phyloP scores from a whole-genome alignment of 306 rosid species.

The Cicer cuneatum region DNA sequence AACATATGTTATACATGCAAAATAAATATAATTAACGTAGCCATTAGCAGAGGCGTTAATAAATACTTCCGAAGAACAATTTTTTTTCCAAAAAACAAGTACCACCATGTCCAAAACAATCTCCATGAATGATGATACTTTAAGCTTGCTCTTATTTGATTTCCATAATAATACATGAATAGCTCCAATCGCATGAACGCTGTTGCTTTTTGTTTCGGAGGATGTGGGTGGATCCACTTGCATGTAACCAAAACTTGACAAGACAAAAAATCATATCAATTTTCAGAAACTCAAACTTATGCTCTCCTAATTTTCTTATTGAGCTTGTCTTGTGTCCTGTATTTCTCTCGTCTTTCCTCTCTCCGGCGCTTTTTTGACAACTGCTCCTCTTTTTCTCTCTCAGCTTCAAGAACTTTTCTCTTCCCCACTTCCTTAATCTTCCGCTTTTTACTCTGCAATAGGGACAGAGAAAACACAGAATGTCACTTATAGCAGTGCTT shows the following conservation, averaged over 20 bases:
- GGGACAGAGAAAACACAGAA: slow-evolving; percentile 10
- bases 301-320: slow-evolving; percentile 69
- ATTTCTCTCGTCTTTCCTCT: slow-evolving; percentile 82
- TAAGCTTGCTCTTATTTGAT: slow-evolving; percentile 11
- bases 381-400: slow-evolving; percentile 73
- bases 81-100: not conserved
- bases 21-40: not conserved
- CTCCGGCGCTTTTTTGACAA: slow-evolving; percentile 74
- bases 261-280: slow-evolving; percentile 3
- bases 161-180: not conserved
- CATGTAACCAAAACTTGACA: slow-evolving; percentile 3
- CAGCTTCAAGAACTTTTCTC: slow-evolving; percentile 63
- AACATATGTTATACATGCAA: not conserved
- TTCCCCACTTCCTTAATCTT: slow-evolving; percentile 72
- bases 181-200: slow-evolving; percentile 1
- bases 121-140: not conserved
- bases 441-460: slow-evolving; percentile 71
- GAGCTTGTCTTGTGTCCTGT: slow-evolving; percentile 69
- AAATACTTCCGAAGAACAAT: not conserved
- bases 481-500: slow-evolving; percentile 8
- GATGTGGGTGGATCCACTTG: not conserved
- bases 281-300: slow-evolving; percentile 38
- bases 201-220: not conserved
- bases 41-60: not conserved
- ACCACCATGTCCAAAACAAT: slow-evolving; percentile 12